Conservation (phyloP, 192 early-diverging fungal genomes). For the Linderina pennispora region DNA sequence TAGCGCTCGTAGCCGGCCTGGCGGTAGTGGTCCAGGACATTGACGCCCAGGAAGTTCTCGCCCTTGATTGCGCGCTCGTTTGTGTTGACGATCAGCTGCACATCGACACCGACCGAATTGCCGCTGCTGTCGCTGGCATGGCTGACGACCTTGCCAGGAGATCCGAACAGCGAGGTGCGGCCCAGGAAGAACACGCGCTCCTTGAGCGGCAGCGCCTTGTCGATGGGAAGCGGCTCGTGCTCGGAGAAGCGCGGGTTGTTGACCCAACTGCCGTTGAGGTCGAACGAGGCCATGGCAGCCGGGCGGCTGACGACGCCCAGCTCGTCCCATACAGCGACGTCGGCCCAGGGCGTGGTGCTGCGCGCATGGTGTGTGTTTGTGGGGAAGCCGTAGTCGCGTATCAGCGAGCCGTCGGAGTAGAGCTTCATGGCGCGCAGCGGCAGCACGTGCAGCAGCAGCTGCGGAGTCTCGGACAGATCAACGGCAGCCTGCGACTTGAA, state of each 20-base stretch:
- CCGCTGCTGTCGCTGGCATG: slow-evolving; percentile 34
- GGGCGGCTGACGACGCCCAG: slow-evolving; percentile 23
- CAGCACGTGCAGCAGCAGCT: slow-evolving; percentile 34
- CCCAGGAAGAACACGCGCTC: slow-evolving; percentile 81
- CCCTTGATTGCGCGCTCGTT: slow-evolving; percentile 8
- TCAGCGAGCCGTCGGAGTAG: slow-evolving; percentile 32
- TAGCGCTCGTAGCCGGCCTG: slow-evolving; percentile 39
- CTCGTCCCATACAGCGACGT: slow-evolving; percentile 7
- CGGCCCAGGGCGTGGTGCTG: slow-evolving; percentile 17
- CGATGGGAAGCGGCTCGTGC: slow-evolving; percentile 57
- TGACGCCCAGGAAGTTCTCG: slow-evolving; percentile 33
- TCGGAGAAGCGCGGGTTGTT: slow-evolving; percentile 68
- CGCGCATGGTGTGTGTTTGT: too few relatives aligned
- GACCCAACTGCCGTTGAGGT: slow-evolving; percentile 33
- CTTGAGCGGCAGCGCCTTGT: slow-evolving; percentile 64
- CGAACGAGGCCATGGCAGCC: slow-evolving; percentile 44
- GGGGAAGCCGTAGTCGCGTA: slow-evolving; percentile 35
- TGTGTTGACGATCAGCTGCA: slow-evolving; percentile 24
- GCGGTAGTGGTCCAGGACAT: slow-evolving; percentile 11
- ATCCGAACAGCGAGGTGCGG: slow-evolving; percentile 60
- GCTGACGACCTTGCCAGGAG: slow-evolving; percentile 58
- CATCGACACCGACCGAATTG: slow-evolving; percentile 12
- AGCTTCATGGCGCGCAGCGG: slow-evolving; percentile 33
- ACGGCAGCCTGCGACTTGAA: slow-evolving; percentile 20
- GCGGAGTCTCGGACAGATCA: slow-evolving; percentile 5